Evolutionary conservation across 441 rosid genomes (phyloP).

Genomic region (Euphorbia schlechtendalii): DNA sequence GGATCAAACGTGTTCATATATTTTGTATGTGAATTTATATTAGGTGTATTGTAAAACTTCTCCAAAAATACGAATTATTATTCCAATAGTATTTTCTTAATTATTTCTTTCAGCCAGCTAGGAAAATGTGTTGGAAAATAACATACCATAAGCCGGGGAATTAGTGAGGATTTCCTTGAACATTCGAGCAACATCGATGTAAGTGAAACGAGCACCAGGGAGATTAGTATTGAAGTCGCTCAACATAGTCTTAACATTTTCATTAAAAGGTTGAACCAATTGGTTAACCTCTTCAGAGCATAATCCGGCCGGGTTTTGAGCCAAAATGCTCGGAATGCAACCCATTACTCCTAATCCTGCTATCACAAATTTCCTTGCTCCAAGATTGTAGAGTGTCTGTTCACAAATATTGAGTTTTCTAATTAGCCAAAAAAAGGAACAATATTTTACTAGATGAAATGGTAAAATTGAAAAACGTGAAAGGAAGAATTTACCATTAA

Average conservation of each 20-base stretch:
- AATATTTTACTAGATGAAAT: background rate
- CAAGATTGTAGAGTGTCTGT: constrained; percentile 74
- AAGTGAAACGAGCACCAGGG: constrained; percentile 56
- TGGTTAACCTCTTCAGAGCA: constrained; percentile 79
- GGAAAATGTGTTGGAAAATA: background rate
- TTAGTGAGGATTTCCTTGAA: constrained; percentile 50
- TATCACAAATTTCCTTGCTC: constrained; percentile 72
- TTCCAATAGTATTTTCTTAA: too few relatives aligned
- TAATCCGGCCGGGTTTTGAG: constrained; percentile 53
- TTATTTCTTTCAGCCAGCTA: too few relatives aligned
- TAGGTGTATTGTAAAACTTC: too few relatives aligned
- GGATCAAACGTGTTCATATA: too few relatives aligned
- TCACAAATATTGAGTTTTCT: background rate
- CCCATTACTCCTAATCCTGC: constrained; percentile 89
- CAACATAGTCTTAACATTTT: constrained; percentile 68
- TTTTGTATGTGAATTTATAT: too few relatives aligned
- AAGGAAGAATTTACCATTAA: constrained; percentile 41
- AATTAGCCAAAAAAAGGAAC: too few relatives aligned
- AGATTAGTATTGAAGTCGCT: constrained; percentile 53
- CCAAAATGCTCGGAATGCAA: constrained; percentile 84
- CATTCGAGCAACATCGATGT: constrained; percentile 49
- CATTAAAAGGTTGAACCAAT: constrained; percentile 65
- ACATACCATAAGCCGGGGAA: constrained; percentile 49
- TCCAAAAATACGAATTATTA: too few relatives aligned
- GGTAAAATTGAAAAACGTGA: background rate